Evolutionary conservation across 169 alveolate genomes (phyloP).

Genomic region (Perkinsus marinus): DNA sequence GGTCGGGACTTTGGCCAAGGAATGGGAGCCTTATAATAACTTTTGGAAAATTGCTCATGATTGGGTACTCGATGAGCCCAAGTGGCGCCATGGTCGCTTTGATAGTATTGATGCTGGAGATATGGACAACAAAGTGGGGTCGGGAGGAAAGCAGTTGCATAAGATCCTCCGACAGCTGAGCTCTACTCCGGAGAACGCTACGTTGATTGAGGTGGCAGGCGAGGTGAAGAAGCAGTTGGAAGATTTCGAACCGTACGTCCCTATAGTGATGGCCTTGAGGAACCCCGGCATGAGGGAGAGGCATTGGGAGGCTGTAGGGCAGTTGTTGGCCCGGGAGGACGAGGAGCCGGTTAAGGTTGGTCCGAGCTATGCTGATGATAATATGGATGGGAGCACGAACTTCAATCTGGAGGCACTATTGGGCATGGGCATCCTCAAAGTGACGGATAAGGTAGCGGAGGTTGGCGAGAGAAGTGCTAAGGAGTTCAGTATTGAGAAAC

Average conservation of each 20-base stretch:
- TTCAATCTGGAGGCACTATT: constrained; percentile 34
- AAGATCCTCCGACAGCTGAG: neutral
- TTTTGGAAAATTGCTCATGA: constrained; percentile 69
- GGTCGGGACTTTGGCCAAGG: constrained; percentile 23
- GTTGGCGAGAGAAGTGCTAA: constrained; percentile 50
- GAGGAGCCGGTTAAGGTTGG: neutral
- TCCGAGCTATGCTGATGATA: neutral
- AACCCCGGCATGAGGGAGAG: constrained; percentile 55
- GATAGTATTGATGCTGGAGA: constrained; percentile 64
- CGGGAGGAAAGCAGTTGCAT: neutral
- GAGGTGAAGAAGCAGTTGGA: constrained; percentile 35
- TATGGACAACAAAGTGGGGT: constrained; percentile 49
- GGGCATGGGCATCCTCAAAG: constrained; percentile 24
- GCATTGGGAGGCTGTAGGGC: constrained; percentile 44
- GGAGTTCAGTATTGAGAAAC: constrained; percentile 49
- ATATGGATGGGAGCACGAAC: neutral
- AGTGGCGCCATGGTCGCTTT: constrained; percentile 68
- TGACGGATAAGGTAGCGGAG: constrained; percentile 38
- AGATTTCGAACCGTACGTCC: constrained; percentile 36
- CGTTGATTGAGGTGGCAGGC: constrained; percentile 11
- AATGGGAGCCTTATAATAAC: constrained; percentile 72
- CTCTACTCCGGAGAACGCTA: neutral
- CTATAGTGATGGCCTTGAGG: constrained; percentile 40
- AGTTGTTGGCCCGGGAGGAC: constrained; percentile 9
- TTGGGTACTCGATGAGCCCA: constrained; percentile 60